Evolutionary conservation across 208 protist genomes (phyloP).

Genomic region (Leishmania arabica): DNA sequence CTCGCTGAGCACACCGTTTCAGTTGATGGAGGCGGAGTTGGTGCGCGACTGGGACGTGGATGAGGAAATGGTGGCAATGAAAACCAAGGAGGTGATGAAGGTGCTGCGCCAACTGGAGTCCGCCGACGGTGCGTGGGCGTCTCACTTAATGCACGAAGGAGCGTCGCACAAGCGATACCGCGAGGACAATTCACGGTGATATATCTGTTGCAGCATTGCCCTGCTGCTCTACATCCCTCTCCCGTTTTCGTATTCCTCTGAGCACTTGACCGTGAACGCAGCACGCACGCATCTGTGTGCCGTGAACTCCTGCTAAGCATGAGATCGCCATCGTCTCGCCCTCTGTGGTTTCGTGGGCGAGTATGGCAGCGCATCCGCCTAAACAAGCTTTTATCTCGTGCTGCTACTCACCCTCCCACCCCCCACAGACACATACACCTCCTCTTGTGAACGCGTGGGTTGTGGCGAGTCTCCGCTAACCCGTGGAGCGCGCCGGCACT

Average conservation of each 20-base stretch:
- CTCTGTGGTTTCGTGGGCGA: background rate
- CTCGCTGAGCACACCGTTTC: slow-evolving; percentile 59
- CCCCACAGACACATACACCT: background rate
- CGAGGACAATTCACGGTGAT: slow-evolving; percentile 7
- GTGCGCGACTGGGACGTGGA: slow-evolving; percentile 81
- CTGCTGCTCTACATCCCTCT: background rate
- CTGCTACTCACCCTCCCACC: background rate
- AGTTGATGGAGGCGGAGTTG: slow-evolving; percentile 65
- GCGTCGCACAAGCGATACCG: slow-evolving; percentile 25
- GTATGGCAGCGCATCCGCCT: background rate
- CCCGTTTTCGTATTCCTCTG: background rate
- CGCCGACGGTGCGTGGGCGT: background rate
- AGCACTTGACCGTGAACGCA: background rate
- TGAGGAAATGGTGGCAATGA: slow-evolving; percentile 66
- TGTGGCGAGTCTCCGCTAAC: background rate
- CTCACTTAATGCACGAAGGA: background rate
- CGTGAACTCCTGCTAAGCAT: background rate
- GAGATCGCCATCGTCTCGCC: background rate
- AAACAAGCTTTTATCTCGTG: background rate
- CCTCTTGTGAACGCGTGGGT: background rate
- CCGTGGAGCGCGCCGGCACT: background rate
- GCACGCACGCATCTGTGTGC: background rate
- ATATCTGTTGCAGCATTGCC: background rate
- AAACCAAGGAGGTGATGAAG: slow-evolving; percentile 49
- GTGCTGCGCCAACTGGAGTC: slow-evolving; percentile 49